Evolutionary conservation across 2,329 filamentous ascomycete genomes (phyloP).

Genomic region (Aspergillus piperis): DNA sequence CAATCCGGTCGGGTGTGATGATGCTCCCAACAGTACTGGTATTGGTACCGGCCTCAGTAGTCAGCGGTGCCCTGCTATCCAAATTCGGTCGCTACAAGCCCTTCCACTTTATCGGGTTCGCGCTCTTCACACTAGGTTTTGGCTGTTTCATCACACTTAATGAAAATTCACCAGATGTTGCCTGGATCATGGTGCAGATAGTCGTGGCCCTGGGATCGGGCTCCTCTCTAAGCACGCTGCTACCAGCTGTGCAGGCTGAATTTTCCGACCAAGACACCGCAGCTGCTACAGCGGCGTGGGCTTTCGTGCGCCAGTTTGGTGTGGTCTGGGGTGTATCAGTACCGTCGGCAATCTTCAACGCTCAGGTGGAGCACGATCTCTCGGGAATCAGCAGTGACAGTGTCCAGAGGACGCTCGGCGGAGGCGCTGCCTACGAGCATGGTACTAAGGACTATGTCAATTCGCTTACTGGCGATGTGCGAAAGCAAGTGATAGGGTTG

Average conservation of each 20-base stretch:
- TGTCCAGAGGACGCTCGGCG: slow-evolving; percentile 11
- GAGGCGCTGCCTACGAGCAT: slow-evolving; percentile 27
- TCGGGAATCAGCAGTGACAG: slow-evolving; percentile 13
- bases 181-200: slow-evolving; percentile 33
- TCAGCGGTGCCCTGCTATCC: slow-evolving; percentile 34
- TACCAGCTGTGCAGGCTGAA: slow-evolving; percentile 33
- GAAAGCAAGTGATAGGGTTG: slow-evolving; percentile 33
- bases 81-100: slow-evolving; percentile 35
- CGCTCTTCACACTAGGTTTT: slow-evolving; percentile 24
- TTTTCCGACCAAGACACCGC: slow-evolving; percentile 32
- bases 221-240: slow-evolving; percentile 22
- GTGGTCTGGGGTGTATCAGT: slow-evolving; percentile 34
- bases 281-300: slow-evolving; percentile 28
- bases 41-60: slow-evolving; percentile 27
- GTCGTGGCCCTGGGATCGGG: slow-evolving; percentile 28
- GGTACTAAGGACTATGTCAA: slow-evolving; percentile 13
- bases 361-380: slow-evolving; percentile 15
- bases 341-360: slow-evolving; percentile 36
- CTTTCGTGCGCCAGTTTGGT: slow-evolving; percentile 36
- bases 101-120: slow-evolving; percentile 31
- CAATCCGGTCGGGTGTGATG: slow-evolving; percentile 33
- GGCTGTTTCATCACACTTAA: slow-evolving; percentile 32
- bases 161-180: slow-evolving; percentile 22
- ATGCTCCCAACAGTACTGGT: slow-evolving; percentile 30
- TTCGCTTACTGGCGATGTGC: background rate